Evolutionary conservation across 2,329 filamentous ascomycete species (phyloP), one percentile per base, ranked within the genome.

Genomic region (Cladorrhinum sp.): DNA sequence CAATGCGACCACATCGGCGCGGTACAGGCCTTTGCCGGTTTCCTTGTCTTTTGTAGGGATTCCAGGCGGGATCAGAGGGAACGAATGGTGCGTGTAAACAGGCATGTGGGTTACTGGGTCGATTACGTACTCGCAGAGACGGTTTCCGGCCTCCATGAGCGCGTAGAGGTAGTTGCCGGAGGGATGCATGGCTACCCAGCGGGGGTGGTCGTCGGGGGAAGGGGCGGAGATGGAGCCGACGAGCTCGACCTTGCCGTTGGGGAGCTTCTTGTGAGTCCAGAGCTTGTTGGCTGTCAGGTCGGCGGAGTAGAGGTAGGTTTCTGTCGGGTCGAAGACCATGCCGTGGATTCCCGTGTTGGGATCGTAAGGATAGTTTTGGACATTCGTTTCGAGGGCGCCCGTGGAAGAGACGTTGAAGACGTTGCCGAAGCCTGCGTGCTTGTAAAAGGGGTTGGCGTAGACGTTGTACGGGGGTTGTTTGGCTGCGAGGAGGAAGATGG

Each of bases 391-490:
- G 21, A 92, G 80, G n/a, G 76, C 76, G 24, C 89, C 89, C 3
- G 76, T 73, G 8, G 73, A 60, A 52, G 83, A 80, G 55, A 87
- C 83, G 57, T 82, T 80, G 76, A 91, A 91, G 72, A 96, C 84
- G 71, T 92, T 92, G 63, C 91, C 90, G 72, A 86, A 89, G 65
- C 91, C 90, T 39, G 92, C 92, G 72, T 93, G 83, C 63, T 91
- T 85, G 80, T 96, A 96, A 76, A 96, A 96, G 8, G 92, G 92
- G 74, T 95, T 95, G 74, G 90, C 90, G 76, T 96, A 96, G 64
- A 96, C 90, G 68, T 84, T 85, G 74, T 92, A 91, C 0, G 92
- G 92, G 1, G 91, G 82, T 69, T 91, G 84, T 68, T 87, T 83
- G 21, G 91, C 90, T 28, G 92, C 89, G 55, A 96, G 85, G 61